A percentile compares a stretch with the other conserved stretches of the same genome.
Evolutionary conservation across 2,329 filamentous ascomycete genomes (phyloP).

Genomic region (Paramyrothecium sp.): DNA sequence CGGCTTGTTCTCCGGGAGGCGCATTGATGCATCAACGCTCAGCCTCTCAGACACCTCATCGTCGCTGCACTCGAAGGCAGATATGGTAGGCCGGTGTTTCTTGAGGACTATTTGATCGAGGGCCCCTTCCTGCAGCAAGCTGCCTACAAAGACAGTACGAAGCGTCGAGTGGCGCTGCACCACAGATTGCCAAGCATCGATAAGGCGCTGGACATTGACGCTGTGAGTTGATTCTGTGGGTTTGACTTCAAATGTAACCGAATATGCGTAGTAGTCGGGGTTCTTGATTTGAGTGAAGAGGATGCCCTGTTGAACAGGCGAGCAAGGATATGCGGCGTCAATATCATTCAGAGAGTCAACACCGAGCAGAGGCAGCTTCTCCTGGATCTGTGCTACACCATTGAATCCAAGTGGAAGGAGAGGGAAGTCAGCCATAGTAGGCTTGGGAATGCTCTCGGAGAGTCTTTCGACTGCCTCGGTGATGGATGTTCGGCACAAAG

Average conservation of each 20-base stretch:
- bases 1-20: background rate
- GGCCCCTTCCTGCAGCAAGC: constrained; percentile 3
- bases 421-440: constrained; percentile 7
- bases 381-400: constrained; percentile 2
- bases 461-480: background rate
- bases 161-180: constrained; percentile 17
- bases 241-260: constrained; percentile 11
- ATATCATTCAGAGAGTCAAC: constrained; percentile 2
- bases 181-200: constrained; percentile 15
- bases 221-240: too few species aligned
- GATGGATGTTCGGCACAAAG: background rate
- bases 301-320: constrained; percentile 17
- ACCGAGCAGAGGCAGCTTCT: constrained; percentile 3
- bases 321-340: constrained; percentile 17
- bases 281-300: constrained; percentile 15
- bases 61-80: background rate
- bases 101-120: constrained; percentile 19
- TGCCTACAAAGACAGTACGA: constrained; percentile 17
- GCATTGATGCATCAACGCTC: background rate
- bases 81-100: background rate
- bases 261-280: constrained; percentile 16
- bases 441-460: background rate
- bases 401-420: constrained; percentile 5
- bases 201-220: constrained; percentile 7
- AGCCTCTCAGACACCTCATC: background rate